A percentile compares a stretch with the other conserved stretches of the same genome.
These are phyloP conservation scores for Pterocarpus macrocarpus DNA, from an alignment of 306 rosid species.

Conservation along the genomic window DNA sequence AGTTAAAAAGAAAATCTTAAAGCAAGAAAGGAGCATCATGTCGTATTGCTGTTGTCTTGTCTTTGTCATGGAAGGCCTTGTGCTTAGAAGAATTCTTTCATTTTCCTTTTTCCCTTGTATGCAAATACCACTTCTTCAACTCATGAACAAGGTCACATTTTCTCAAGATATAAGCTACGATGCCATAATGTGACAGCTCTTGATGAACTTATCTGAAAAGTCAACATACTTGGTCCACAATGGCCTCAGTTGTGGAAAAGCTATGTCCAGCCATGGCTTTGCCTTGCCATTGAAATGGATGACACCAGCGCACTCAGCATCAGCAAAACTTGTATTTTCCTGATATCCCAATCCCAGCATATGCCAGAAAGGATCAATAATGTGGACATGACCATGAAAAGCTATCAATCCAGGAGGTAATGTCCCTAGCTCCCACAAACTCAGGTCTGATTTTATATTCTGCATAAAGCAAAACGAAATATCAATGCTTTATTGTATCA, in stretches of 20 bases:
- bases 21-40: conserved; percentile 53
- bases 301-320: conserved; percentile 84
- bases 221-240: conserved; percentile 85
- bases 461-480: conserved; percentile 50
- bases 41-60: conserved; percentile 49
- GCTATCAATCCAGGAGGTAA: conserved; percentile 99
- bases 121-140: conserved; percentile 52
- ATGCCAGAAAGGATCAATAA: conserved; percentile 96
- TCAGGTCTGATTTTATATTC: conserved; percentile 97
- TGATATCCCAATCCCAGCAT: conserved; percentile 98
- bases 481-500: conserved; percentile 14
- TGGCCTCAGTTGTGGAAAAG: conserved; percentile 78
- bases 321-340: conserved; percentile 77
- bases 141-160: conserved; percentile 45
- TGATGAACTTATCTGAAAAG: conserved; percentile 93
- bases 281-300: conserved; percentile 97
- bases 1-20: conserved; percentile 44
- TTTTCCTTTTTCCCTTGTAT: conserved; percentile 54
- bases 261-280: conserved; percentile 98
- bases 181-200: conserved; percentile 82
- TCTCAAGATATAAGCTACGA: conserved; percentile 62
- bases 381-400: conserved; percentile 87
- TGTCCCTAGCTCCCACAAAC: conserved; percentile 98
- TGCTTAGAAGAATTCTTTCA: conserved; percentile 58
- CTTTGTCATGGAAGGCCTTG: conserved; percentile 49